Conservation (phyloP, 1,284 basidiomycete genomes). For the Naganishia cerealis region DNA sequence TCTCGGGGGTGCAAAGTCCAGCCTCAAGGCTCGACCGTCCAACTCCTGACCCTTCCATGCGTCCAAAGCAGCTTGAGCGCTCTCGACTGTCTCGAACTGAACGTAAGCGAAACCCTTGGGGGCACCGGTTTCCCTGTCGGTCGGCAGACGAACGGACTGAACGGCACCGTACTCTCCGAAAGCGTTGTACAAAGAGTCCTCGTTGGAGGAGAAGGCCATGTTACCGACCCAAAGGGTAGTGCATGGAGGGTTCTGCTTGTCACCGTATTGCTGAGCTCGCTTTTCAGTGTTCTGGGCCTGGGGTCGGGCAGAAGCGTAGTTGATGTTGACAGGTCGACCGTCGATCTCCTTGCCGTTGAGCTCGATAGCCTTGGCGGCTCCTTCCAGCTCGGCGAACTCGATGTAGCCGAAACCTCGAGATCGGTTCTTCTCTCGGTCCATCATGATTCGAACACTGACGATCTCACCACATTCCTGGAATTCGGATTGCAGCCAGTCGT, state of each 20-base stretch:
- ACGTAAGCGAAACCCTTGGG: slow-evolving; percentile 98
- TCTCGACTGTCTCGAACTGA: slow-evolving; percentile 79
- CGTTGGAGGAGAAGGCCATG: slow-evolving; percentile 74
- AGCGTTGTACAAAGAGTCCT: slow-evolving; percentile 86
- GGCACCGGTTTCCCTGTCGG: slow-evolving; percentile 84
- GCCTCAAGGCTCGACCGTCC: slow-evolving; percentile 74
- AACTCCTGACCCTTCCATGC: slow-evolving; percentile 71
- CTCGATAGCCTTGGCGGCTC: slow-evolving; percentile 73
- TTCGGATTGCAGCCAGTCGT: slow-evolving; percentile 90
- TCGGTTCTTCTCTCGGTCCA: slow-evolving; percentile 81
- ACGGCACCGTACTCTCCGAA: slow-evolving; percentile 89
- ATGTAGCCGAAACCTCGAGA: slow-evolving; percentile 95
- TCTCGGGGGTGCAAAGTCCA: slow-evolving; percentile 89
- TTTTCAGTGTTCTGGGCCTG: slow-evolving; percentile 64
- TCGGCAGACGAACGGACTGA: slow-evolving; percentile 85
- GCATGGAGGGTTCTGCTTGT: slow-evolving; percentile 69
- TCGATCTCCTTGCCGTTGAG: slow-evolving; percentile 83
- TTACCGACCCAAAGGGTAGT: slow-evolving; percentile 86
- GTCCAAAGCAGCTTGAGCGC: slow-evolving; percentile 78
- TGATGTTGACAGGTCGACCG: slow-evolving; percentile 82
- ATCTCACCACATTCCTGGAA: slow-evolving; percentile 88
- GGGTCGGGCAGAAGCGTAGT: slow-evolving; percentile 68
- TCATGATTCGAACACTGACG: slow-evolving; percentile 80
- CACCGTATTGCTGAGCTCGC: slow-evolving; percentile 74
- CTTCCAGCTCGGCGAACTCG: slow-evolving; percentile 69